A percentile compares a stretch with the other conserved stretches of the same genome.
These are phyloP conservation scores for Multifurca ochricompacta DNA, from an alignment of 768 basidiomycete genomes.

Conservation along the genomic window DNA sequence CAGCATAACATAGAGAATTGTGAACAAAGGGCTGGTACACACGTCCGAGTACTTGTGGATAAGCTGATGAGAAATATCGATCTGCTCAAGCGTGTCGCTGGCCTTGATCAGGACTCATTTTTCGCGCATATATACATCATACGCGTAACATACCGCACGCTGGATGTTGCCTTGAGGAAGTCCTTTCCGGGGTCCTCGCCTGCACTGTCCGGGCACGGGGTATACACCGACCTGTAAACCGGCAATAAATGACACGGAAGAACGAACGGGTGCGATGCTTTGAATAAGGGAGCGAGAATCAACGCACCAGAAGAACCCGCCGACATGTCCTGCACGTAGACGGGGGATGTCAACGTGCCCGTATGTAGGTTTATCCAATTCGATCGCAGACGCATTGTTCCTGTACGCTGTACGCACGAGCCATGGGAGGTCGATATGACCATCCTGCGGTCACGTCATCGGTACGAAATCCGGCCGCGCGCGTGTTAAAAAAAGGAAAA, in stretches of 20 bases:
- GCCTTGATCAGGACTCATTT: background rate
- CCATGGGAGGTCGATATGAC: conserved; percentile 55
- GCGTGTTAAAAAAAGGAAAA: too few relatives aligned
- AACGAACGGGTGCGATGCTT: too few relatives aligned
- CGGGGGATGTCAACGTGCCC: conserved; percentile 88
- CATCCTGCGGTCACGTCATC: conserved; percentile 5
- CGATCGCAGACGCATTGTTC: conserved; percentile 72
- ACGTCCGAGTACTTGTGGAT: conserved; percentile 77
- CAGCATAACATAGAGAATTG: background rate
- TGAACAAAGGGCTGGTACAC: conserved; percentile 18
- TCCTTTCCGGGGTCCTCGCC: conserved; percentile 49
- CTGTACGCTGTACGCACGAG: conserved; percentile 49
- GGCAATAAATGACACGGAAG: background rate
- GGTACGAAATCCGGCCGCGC: too few relatives aligned
- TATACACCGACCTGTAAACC: conserved; percentile 58
- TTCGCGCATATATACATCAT: background rate
- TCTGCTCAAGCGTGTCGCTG: conserved; percentile 90
- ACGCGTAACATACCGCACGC: conserved; percentile 39
- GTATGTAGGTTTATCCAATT: conserved; percentile 48
- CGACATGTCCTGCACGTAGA: conserved; percentile 68
- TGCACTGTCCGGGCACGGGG: conserved; percentile 45
- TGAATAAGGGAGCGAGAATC: background rate
- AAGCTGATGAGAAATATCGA: conserved; percentile 73
- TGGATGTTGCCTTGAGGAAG: conserved; percentile 48
- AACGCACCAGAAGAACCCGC: conserved; percentile 87